Evolutionary conservation across 768 basidiomycete species (phyloP).

Genomic region (Mycena belliarum): DNA sequence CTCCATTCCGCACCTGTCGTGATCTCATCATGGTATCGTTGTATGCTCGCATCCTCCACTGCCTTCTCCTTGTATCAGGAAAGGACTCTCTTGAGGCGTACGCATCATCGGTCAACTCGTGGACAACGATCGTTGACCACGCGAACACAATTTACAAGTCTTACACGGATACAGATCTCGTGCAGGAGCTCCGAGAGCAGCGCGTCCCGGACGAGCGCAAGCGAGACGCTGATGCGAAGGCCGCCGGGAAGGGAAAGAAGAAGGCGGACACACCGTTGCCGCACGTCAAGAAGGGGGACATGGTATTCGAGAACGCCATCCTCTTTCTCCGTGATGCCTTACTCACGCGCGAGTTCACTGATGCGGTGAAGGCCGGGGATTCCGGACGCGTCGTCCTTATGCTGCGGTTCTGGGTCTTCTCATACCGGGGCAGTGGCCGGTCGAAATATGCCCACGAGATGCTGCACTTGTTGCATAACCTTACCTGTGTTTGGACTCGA

Average conservation of each 20-base stretch:
- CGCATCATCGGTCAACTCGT: background rate
- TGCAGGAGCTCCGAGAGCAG: constrained; percentile 16
- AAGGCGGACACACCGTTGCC: background rate
- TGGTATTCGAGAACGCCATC: constrained; percentile 28
- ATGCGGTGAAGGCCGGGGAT: constrained; percentile 31
- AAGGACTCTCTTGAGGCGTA: constrained; percentile 11
- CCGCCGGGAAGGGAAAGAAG: background rate
- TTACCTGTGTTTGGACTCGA: constrained; percentile 28
- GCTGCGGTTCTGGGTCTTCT: constrained; percentile 25
- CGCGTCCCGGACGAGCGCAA: constrained; percentile 6
- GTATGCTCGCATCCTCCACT: constrained; percentile 29
- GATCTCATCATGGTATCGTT: constrained; percentile 32
- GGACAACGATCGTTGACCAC: background rate
- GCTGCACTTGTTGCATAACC: constrained; percentile 30
- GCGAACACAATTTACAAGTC: background rate
- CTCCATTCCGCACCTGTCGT: constrained; percentile 29
- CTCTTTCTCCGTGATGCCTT: constrained; percentile 32
- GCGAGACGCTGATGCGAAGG: background rate
- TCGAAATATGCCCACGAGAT: constrained; percentile 33
- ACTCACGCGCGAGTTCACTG: constrained; percentile 26
- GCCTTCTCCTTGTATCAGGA: constrained; percentile 24
- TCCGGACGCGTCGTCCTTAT: constrained; percentile 29
- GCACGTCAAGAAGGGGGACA: constrained; percentile 17
- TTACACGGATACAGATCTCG: constrained; percentile 11
- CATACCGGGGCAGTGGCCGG: constrained; percentile 28